phyloP scores from a whole-genome alignment of 2,329 filamentous ascomycete species.

The Pestalotiopsis sp. region DNA sequence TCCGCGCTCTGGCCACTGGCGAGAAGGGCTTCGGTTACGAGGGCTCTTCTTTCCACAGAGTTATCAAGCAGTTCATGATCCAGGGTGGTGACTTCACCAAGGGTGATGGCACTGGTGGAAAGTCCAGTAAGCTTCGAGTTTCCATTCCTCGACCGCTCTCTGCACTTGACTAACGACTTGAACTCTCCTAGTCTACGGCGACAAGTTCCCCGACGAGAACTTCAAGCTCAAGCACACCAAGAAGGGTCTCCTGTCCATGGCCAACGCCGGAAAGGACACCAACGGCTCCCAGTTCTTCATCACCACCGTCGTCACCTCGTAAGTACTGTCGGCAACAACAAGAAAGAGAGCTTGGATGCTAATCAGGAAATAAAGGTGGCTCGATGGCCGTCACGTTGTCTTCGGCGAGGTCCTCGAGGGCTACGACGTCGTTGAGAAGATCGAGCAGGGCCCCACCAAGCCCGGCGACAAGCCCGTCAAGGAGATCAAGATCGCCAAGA shows the following conservation, averaged over 20 bases:
- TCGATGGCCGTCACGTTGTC: conserved; percentile 83
- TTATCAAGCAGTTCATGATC: conserved; percentile 92
- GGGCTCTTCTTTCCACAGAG: conserved; percentile 83
- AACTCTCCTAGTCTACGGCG: conserved; percentile 67
- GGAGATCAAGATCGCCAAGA: conserved; percentile 77
- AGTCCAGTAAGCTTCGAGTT: conserved; percentile 67
- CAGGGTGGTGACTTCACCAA: conserved; percentile 89
- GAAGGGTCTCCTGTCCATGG: conserved; percentile 83
- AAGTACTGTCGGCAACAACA: conserved; percentile 35
- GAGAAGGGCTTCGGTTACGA: conserved; percentile 87
- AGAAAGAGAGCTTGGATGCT: not conserved
- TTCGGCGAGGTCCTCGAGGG: conserved; percentile 89
- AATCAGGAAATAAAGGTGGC: conserved; percentile 57
- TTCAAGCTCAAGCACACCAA: conserved; percentile 94
- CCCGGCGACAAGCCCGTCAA: conserved; percentile 69
- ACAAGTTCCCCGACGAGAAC: conserved; percentile 87
- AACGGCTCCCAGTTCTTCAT: conserved; percentile 93
- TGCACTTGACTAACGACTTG: not conserved
- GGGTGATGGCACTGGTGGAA: conserved; percentile 80
- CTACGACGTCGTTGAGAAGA: conserved; percentile 78
- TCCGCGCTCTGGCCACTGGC: conserved; percentile 79
- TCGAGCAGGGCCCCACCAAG: conserved; percentile 71
- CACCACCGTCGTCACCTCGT: conserved; percentile 79
- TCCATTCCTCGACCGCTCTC: not conserved
- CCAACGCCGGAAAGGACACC: conserved; percentile 82